Evolutionary conservation across 495 filamentous ascomycete species (phyloP).

Genomic region (Podospora fimiseda): DNA sequence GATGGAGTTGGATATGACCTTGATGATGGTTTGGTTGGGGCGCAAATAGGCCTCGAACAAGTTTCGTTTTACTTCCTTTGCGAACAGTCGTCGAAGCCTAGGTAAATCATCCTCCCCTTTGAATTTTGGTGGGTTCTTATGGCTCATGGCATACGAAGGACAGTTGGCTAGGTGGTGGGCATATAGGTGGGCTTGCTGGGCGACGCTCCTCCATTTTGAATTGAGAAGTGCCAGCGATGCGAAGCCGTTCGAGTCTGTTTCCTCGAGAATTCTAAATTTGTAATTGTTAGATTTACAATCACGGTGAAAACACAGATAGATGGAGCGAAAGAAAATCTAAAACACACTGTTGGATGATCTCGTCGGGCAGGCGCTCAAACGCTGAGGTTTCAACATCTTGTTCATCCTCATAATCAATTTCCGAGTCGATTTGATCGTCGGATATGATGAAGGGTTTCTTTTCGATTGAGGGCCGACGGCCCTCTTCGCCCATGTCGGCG

Average conservation of each 20-base stretch:
- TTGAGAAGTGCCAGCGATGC: constrained; percentile 79
- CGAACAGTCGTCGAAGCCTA: constrained; percentile 59
- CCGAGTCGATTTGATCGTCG: constrained; percentile 4
- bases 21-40: constrained; percentile 63
- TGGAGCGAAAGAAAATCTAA: constrained; percentile 4
- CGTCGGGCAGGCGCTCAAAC: constrained; percentile 43
- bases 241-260: constrained; percentile 70
- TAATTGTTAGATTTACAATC: constrained; percentile 8
- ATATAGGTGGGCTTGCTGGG: constrained; percentile 66
- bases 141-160: constrained; percentile 57
- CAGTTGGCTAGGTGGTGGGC: constrained; percentile 68
- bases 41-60: constrained; percentile 72
- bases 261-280: constrained; percentile 62
- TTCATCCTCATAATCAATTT: not conserved
- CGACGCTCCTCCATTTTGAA: constrained; percentile 66
- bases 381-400: constrained; percentile 22
- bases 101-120: constrained; percentile 49
- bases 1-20: constrained; percentile 74
- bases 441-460: constrained; percentile 26
- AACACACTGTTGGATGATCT: constrained; percentile 47
- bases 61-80: constrained; percentile 66
- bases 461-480: constrained; percentile 27
- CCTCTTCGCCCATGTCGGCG: constrained; percentile 14
- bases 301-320: not conserved
- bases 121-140: constrained; percentile 33